A percentile compares a stretch with the other conserved stretches of the same genome.
phyloP scores from a whole-genome alignment of 805 yeast species.

The Lipomyces orientalis region DNA sequence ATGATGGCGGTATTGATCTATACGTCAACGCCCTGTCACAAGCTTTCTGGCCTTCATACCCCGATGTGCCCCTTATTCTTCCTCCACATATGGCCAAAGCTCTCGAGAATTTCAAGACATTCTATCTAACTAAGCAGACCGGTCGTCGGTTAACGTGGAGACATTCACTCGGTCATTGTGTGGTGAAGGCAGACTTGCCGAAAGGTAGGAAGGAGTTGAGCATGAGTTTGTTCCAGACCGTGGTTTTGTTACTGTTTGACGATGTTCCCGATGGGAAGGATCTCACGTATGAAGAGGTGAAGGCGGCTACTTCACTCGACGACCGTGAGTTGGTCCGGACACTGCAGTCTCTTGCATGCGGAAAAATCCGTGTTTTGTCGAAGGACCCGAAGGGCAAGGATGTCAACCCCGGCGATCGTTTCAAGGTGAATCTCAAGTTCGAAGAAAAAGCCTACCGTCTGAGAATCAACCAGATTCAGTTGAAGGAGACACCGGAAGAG shows the following conservation, averaged over 20 bases:
- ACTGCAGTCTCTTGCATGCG: slow-evolving; percentile 41
- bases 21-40: slow-evolving; percentile 42
- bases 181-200: slow-evolving; percentile 42
- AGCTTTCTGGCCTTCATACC: slow-evolving; percentile 45
- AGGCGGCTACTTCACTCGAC: slow-evolving; percentile 36
- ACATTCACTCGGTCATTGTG: slow-evolving; percentile 42
- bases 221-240: slow-evolving; percentile 42
- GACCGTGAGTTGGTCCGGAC: slow-evolving; percentile 37
- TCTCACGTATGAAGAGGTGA: slow-evolving; percentile 35
- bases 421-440: slow-evolving; percentile 40
- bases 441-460: slow-evolving; percentile 38
- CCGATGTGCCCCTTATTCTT: slow-evolving; percentile 38
- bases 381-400: slow-evolving; percentile 37
- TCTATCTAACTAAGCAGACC: slow-evolving; percentile 38
- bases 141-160: slow-evolving; percentile 42
- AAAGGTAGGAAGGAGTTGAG: slow-evolving; percentile 44
- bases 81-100: slow-evolving; percentile 41
- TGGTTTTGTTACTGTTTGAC: slow-evolving; percentile 42
- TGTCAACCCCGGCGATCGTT: slow-evolving; percentile 37
- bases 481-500: slow-evolving; percentile 39
- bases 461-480: slow-evolving; percentile 41
- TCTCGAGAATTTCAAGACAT: slow-evolving; percentile 39
- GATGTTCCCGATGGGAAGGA: slow-evolving; percentile 30
- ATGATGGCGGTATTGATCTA: slow-evolving; percentile 39
- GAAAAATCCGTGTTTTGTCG: slow-evolving; percentile 38